phyloP scores from a whole-genome alignment of 257 asterid species.

The Gentiana dahurica region DNA sequence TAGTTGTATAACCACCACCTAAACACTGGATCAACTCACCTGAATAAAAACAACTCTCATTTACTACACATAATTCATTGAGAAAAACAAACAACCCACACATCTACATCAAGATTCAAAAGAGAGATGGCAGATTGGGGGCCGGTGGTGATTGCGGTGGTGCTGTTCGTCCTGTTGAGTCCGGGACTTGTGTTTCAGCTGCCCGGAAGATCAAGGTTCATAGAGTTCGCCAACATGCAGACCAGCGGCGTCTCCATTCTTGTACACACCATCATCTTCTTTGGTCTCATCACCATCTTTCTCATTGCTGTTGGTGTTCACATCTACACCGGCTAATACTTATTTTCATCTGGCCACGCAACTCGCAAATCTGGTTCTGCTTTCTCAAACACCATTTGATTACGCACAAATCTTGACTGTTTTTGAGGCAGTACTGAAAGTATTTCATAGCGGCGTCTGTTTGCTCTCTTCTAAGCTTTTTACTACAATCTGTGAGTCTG shows the following conservation, averaged over 20 bases:
- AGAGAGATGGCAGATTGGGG: constrained; percentile 39
- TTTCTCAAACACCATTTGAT: background rate
- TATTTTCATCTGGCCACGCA: too few species aligned
- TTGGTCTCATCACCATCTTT: constrained; percentile 40
- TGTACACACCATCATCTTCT: constrained; percentile 41
- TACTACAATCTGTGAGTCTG: too few species aligned
- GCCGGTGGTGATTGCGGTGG: constrained; percentile 31
- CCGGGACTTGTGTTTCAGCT: constrained; percentile 49
- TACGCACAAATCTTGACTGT: background rate
- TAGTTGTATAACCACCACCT: too few species aligned
- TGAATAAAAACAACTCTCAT: too few species aligned
- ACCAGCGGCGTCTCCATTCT: constrained; percentile 42
- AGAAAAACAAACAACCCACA: background rate
- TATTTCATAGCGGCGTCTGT: too few species aligned
- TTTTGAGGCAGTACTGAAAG: background rate
- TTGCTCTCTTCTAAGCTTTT: too few species aligned
- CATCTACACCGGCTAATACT: constrained; percentile 22
- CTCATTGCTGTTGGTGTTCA: constrained; percentile 31
- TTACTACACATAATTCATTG: too few species aligned
- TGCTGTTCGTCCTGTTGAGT: constrained; percentile 39
- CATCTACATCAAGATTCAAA: background rate
- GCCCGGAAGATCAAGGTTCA: constrained; percentile 33
- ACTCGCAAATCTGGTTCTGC: too few species aligned
- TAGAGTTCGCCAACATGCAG: constrained; percentile 41
- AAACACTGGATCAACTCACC: too few species aligned